Conservation (phyloP, 352 stramenopile species). For the Phytophthora macrochlamydospora region DNA sequence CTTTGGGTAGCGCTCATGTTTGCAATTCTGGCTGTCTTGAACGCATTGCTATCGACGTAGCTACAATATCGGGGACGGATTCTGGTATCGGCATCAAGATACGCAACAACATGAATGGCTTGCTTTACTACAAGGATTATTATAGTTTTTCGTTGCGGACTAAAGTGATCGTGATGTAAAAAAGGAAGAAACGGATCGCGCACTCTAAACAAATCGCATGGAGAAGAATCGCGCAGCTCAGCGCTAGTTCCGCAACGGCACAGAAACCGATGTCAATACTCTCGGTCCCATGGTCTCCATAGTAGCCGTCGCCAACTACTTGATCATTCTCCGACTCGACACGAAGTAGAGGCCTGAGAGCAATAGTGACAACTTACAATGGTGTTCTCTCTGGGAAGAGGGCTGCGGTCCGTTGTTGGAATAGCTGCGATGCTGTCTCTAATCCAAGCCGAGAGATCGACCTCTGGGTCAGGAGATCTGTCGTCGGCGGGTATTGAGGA, state of each 20-base stretch:
- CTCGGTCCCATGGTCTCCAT: neutral
- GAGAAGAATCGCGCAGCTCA: neutral
- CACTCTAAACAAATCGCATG: neutral
- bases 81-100: too few relatives aligned
- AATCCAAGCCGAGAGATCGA: conserved; percentile 3
- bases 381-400: conserved; percentile 7
- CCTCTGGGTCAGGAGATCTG: conserved; percentile 18
- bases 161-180: too few relatives aligned
- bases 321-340: neutral
- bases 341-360: neutral
- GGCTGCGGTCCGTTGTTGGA: conserved; percentile 11
- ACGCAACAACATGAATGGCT: too few relatives aligned
- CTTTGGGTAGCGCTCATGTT: conserved; percentile 50
- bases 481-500: neutral
- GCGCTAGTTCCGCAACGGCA: neutral
- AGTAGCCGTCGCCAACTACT: neutral
- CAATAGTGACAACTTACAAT: conserved; percentile 2
- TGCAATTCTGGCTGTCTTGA: conserved; percentile 42
- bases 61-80: neutral
- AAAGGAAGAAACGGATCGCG: too few relatives aligned
- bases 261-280: neutral
- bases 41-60: conserved; percentile 33
- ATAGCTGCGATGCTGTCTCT: conserved; percentile 10
- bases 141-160: too few relatives aligned
- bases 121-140: too few relatives aligned